phyloP scores from a whole-genome alignment of 768 basidiomycete species.

The Lactarius hatsudake region DNA sequence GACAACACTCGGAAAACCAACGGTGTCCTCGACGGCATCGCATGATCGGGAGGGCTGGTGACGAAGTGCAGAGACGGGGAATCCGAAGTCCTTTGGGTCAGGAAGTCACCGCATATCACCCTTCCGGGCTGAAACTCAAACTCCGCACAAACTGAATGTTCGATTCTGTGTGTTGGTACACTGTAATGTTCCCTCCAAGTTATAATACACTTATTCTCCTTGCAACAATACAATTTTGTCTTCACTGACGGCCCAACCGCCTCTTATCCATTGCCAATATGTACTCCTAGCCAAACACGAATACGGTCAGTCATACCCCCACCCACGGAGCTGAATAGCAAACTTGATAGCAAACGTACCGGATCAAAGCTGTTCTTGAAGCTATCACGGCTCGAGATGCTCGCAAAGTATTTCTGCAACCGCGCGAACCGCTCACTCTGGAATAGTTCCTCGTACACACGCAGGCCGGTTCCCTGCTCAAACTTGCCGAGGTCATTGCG shows the following conservation, averaged over 20 bases:
- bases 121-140: too few species aligned
- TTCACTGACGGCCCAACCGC: not conserved
- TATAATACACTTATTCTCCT: not conserved
- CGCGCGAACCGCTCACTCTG: conserved; percentile 43
- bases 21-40: too few species aligned
- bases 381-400: conserved; percentile 48
- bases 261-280: not conserved
- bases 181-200: too few species aligned
- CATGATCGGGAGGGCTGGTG: too few species aligned
- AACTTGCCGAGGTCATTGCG: conserved; percentile 52
- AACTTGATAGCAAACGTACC: conserved; percentile 42
- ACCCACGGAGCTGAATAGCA: not conserved
- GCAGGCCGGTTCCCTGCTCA: conserved; percentile 39
- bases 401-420: conserved; percentile 45
- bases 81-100: too few species aligned
- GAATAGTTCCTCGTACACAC: conserved; percentile 40
- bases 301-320: conserved; percentile 8
- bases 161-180: too few species aligned
- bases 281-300: not conserved
- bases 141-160: too few species aligned
- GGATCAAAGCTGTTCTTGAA: conserved; percentile 50
- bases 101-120: too few species aligned
- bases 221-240: conserved; percentile 23
- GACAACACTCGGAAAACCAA: too few species aligned
- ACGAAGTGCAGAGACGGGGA: too few species aligned